Base-by-base conservation (phyloP, 352 stramenopile species). In the Phytophthora ohioensis region DNA sequence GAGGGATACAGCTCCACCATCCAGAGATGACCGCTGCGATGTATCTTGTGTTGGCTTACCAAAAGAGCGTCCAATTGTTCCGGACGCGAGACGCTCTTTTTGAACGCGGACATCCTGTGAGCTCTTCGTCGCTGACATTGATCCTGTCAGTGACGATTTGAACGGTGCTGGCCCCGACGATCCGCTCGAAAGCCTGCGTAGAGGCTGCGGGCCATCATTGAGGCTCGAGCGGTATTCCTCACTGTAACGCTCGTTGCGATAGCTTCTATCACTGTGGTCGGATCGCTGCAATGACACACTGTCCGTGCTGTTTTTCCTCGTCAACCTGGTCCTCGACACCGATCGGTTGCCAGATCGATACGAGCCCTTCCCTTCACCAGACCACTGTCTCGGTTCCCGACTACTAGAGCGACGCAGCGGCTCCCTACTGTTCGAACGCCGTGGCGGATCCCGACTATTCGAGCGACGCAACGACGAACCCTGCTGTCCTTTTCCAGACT, bases 241-340 rank as follows among this genome's bases (percentile, higher is more conserved):
- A 41, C 41, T 73, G 49, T 76, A 78, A 8, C 78, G 75, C 35
- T 81, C 75, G 15, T 54, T 75, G 27, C 75, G 71, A 31, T 65
- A 48, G 32, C 64, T 75, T n/a, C 34, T 62, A 30, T 88, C 78
- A 39, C 76, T 84, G 32, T 73, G 67, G 13, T 84, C 81, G 17
- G 81, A 89, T 10, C 75, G 75, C 42, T 83, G 79, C 6, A 79
- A 87, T 5, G 73, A 84, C 12, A 88, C 71, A 34, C 80, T 88
- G 48, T 90, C 81, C 13, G 71, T 71, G 63, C 81, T 90, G 64
- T 85, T 85, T 69, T 90, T 90, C 32, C 81, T 71, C 3, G 63
- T 71, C 38, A 82, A 51, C 8, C 54, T 75, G 8, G 64, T 71
- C 52, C 66, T 72, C 21, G 77, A 70, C 34, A 73, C 48, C 1